Percentiles rank a stretch among this genome's conserved stretches.
phyloP scores from a whole-genome alignment of 2,329 filamentous ascomycete species.

The Colletotrichum truncatum region DNA sequence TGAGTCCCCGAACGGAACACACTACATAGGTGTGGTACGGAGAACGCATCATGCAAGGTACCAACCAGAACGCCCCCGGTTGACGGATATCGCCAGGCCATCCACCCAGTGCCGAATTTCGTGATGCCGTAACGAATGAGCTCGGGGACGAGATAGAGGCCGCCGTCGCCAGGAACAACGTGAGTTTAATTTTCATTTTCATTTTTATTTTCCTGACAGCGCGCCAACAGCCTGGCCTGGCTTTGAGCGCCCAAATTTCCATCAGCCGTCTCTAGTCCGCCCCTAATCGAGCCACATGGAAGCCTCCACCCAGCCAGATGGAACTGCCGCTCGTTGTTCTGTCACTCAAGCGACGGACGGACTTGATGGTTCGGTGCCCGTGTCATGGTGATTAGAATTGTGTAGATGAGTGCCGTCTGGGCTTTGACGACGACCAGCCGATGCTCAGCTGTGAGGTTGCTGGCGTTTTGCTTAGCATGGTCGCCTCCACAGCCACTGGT shows the following conservation, averaged over 20 bases:
- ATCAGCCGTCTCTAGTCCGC: not conserved
- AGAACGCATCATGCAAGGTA: constrained; percentile 4
- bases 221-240: not conserved
- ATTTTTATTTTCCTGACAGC: not conserved
- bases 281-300: not conserved
- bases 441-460: not conserved
- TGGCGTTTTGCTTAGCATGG: not conserved
- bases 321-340: not conserved
- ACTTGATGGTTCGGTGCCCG: not conserved
- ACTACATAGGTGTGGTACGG: not conserved
- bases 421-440: not conserved
- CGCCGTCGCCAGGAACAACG: not conserved
- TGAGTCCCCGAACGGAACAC: constrained; percentile 4
- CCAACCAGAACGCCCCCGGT: not conserved
- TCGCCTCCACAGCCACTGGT: not conserved
- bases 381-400: not conserved
- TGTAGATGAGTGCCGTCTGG: not conserved
- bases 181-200: not conserved
- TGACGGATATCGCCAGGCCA: not conserved
- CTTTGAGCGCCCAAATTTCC: not conserved
- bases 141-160: constrained; percentile 2
- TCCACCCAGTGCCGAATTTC: not conserved
- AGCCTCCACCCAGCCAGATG: not conserved
- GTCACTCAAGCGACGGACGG: not conserved
- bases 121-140: constrained; percentile 1